phyloP scores from a whole-genome alignment of 1,139 yeast genomes.

The Meyerozyma guilliermondii region DNA sequence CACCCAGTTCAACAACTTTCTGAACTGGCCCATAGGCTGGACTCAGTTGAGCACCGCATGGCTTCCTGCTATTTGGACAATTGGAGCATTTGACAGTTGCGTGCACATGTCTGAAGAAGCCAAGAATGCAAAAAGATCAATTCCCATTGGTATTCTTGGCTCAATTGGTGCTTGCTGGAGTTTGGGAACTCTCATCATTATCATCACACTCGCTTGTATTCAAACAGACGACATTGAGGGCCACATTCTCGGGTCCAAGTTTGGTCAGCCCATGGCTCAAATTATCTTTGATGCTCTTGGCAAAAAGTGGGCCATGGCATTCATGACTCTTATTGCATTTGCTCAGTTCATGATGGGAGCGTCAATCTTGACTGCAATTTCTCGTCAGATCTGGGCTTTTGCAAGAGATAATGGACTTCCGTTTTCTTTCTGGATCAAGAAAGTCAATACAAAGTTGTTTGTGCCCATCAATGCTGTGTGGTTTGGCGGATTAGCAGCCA shows the following conservation, averaged over 20 bases:
- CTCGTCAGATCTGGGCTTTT: conserved; percentile 50
- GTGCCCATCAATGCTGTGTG: conserved; percentile 62
- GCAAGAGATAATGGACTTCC: conserved; percentile 50
- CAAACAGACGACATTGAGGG: conserved; percentile 41
- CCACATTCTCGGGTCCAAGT: conserved; percentile 33
- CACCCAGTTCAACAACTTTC: conserved; percentile 47
- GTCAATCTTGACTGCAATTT: conserved; percentile 46
- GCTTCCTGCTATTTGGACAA: conserved; percentile 66
- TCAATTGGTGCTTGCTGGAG: conserved; percentile 56
- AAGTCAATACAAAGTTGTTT: conserved; percentile 44
- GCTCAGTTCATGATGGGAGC: conserved; percentile 69
- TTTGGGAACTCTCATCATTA: conserved; percentile 54
- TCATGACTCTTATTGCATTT: conserved; percentile 54
- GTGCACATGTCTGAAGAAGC: conserved; percentile 76
- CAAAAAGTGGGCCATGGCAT: conserved; percentile 62
- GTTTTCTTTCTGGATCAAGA: conserved; percentile 42
- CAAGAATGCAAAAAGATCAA: conserved; percentile 57
- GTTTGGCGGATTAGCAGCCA: conserved; percentile 43
- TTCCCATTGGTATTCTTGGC: conserved; percentile 58
- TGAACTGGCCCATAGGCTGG: conserved; percentile 68
- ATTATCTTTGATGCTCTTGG: conserved; percentile 63
- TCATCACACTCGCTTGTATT: conserved; percentile 54
- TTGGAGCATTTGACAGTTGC: conserved; percentile 67
- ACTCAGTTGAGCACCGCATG: conserved; percentile 37
- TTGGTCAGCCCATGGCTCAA: conserved; percentile 62